Evolutionary conservation across 768 basidiomycete species (phyloP), one percentile per base, ranked within the genome.

Genomic region (Russula abietina): DNA sequence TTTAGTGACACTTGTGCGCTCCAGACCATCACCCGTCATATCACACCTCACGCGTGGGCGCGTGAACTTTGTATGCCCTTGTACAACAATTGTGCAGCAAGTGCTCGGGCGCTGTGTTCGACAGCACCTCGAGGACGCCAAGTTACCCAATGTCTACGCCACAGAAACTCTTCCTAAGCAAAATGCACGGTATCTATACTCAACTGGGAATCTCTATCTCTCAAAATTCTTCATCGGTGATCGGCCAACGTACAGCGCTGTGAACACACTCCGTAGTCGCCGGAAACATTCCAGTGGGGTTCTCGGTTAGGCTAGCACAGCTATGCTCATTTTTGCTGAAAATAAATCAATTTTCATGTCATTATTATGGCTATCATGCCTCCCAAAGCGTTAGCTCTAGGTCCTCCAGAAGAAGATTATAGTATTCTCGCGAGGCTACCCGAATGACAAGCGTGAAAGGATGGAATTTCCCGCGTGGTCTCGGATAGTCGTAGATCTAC

Each of bases 211-310:
- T 60, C 43, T 28, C 41, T 32, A 39, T 28, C 52, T 26, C 59
- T 36, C 38, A 46, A 53, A 58, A 22, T 32, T 46, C 52, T 38
- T 45, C 51, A 66, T 66, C 62, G 65, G 63, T 65, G 55, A 64
- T 55, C 65, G 53, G 62, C 59, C 59, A 64, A 38, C 54, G 33
- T 19, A 36, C 45, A 66, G 51, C 62, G 57, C 55, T 49, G 51
- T 54, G 39, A 39, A 52, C 36, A 59, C 57, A 51, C 55, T 66
- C 56, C 53, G 57, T 59, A 48, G 46, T 63, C 54, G 9, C 57
- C 62, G 57, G 62, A 43, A 33, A 39, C 48, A 12, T 48, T 45
- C 36, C 53, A 26, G 38, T 33, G 17, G 16, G 41, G 26, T 55
- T 22, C 60, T 59, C 62, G n/a, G n/a, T 36, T 33, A 48, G 61